Evolutionary conservation across 805 yeast species (phyloP), one percentile per base, ranked within the genome.

Genomic region (Metschnikowia proteae): DNA sequence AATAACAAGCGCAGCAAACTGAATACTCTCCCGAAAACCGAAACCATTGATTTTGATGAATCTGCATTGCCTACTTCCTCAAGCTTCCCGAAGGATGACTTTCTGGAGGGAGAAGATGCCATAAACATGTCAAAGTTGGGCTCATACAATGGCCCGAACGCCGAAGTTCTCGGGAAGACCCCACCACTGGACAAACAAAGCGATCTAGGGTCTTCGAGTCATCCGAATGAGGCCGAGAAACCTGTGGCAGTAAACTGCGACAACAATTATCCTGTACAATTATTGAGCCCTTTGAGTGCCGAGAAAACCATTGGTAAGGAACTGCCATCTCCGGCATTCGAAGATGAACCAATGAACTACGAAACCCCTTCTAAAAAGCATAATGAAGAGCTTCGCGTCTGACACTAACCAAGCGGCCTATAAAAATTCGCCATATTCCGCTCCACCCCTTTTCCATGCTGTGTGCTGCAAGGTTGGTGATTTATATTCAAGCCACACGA

Each of bases 251-350:
- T n/a, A 23, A 25, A 11, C 9, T 5, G 9, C n/a, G 23, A 6
- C 38, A 34, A 33, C 13, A 9, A 27, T 25, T 33, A 10, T 34
- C 38, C 45, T 26, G 45, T 27, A 9, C 45, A 42, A 17, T 27
- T 42, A 27, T 42, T 42, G 45, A 42, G 45, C 17, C 38, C 45
- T 13, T 42, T 42, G 45, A 42, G 27, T 17, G 32, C 38, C 9
- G 45, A 42, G 13, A 33, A 42, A 42, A 10, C 45, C 6, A 26
- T 29, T 25, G 45, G 27, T 7, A 26, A 13, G 25, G 32, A 42
- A 13, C 38, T 27, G 45, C 11, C 22, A 10, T 26, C 45, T 13
- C 27, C 45, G 32, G 22, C 31, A 6, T 42, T 13, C 27, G 45
- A 42, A 13, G 45, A 42, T 17, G 38, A 27, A 26, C 13, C 45